Conservation (phyloP, 805 yeast species). For the Kazachstania africana region DNA sequence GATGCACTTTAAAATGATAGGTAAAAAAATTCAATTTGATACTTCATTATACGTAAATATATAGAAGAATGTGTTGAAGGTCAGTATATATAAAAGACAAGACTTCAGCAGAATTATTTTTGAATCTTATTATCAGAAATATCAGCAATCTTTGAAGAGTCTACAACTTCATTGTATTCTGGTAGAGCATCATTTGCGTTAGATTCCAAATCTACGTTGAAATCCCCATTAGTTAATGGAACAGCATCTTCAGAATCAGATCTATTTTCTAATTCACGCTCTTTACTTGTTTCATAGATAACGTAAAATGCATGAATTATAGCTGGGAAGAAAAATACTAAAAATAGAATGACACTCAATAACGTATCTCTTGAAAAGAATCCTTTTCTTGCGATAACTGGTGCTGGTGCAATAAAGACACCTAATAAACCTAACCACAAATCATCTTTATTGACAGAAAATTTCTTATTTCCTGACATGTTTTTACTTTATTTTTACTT, state of each 20-base stretch:
- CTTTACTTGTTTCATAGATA: conserved; percentile 16
- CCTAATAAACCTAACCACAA: conserved; percentile 10
- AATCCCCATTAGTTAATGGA: conserved; percentile 9
- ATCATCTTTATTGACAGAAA: conserved; percentile 17
- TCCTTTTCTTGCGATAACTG: conserved; percentile 16
- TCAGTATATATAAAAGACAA: no score
- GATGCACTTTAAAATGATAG: no score
- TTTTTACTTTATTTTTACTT: no score
- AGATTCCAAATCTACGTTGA: conserved; percentile 11
- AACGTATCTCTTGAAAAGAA: conserved; percentile 13
- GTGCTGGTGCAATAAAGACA: conserved; percentile 16
- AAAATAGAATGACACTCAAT: conserved; percentile 11
- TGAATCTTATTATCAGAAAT: no score
- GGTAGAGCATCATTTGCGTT: no score
- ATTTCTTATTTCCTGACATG: not conserved
- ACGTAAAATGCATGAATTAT: conserved; percentile 17
- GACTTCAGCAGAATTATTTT: no score
- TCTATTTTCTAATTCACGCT: conserved; percentile 6
- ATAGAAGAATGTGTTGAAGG: no score
- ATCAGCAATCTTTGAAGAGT: no score
- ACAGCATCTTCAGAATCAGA: conserved; percentile 2
- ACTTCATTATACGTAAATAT: no score
- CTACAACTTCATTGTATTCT: no score
- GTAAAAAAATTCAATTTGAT: no score
- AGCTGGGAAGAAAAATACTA: conserved; percentile 18